phyloP scores from a whole-genome alignment of 768 basidiomycete species.

The Podaxis sp. region DNA sequence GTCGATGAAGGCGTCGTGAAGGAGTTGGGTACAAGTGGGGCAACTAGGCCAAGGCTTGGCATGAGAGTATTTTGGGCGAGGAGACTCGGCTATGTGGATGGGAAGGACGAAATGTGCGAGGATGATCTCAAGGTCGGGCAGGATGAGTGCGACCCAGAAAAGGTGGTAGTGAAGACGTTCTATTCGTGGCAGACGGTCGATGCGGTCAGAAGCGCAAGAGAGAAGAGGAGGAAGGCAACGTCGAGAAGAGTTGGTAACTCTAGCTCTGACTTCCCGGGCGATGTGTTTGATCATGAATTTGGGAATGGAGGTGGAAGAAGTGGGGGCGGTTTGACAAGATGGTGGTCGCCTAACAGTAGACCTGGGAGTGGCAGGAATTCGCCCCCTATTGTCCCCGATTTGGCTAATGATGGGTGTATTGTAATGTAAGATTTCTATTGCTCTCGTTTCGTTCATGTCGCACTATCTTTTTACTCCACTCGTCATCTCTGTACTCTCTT shows the following conservation, averaged over 20 bases:
- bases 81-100: conserved; percentile 70
- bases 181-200: conserved; percentile 88
- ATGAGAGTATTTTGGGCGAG: conserved; percentile 76
- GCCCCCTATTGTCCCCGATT: conserved; percentile 44
- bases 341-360: conserved; percentile 60
- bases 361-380: conserved; percentile 46
- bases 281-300: conserved; percentile 32
- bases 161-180: conserved; percentile 82
- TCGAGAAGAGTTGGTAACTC: conserved; percentile 45
- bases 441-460: conserved; percentile 13
- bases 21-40: conserved; percentile 44
- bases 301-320: conserved; percentile 22
- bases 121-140: conserved; percentile 69
- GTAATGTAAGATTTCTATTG: conserved; percentile 52
- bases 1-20: conserved; percentile 62
- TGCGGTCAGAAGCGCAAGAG: conserved; percentile 63
- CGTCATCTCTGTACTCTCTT: conserved; percentile 3
- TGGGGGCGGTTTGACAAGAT: conserved; percentile 30
- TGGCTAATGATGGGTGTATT: conserved; percentile 62
- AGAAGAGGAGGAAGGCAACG: conserved; percentile 59
- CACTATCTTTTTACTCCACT: neutral
- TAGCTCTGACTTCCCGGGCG: conserved; percentile 23
- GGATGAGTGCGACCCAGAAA: conserved; percentile 75
- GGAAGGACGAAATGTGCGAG: conserved; percentile 52
- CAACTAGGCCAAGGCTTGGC: conserved; percentile 68